A percentile compares a stretch with the other conserved stretches of the same genome.
Evolutionary conservation across 2,329 filamentous ascomycete species (phyloP).

Genomic region (Aureobasidium sp.): DNA sequence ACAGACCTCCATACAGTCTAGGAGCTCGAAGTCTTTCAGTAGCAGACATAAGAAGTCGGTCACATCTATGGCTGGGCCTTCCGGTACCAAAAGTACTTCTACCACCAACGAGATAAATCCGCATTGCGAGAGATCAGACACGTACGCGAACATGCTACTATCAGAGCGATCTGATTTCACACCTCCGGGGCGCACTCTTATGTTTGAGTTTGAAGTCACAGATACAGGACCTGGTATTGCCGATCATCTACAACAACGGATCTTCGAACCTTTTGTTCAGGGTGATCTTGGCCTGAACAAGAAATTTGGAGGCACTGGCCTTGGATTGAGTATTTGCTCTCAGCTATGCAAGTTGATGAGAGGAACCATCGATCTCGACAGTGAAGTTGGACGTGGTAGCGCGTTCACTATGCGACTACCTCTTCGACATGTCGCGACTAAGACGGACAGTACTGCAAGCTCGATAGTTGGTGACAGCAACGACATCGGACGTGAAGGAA

Average conservation of each 20-base stretch:
- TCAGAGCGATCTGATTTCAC: constrained; percentile 41
- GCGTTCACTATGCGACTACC: constrained; percentile 88
- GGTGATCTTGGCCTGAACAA: constrained; percentile 91
- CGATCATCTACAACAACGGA: constrained; percentile 77
- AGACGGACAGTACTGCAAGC: constrained; percentile 59
- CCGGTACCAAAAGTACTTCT: constrained; percentile 27
- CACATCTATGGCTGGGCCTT: constrained; percentile 16
- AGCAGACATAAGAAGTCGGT: constrained; percentile 23
- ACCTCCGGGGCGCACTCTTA: constrained; percentile 71
- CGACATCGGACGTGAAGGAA: constrained; percentile 28
- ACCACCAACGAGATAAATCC: constrained; percentile 52
- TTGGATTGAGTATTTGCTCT: constrained; percentile 90
- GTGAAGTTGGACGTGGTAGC: constrained; percentile 77
- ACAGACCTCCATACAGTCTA: constrained; percentile 46
- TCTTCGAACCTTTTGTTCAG: constrained; percentile 96
- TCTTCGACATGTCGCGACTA: constrained; percentile 77
- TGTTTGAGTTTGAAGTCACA: constrained; percentile 90
- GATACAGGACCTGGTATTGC: constrained; percentile 92
- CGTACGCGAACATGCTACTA: constrained; percentile 39
- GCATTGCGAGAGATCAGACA: constrained; percentile 40
- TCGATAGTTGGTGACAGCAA: constrained; percentile 36
- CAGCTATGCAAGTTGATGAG: constrained; percentile 88
- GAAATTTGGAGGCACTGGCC: constrained; percentile 89
- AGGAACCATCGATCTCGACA: constrained; percentile 77
- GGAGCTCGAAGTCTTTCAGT: constrained; percentile 33